Percentiles rank a stretch among this genome's conserved stretches.
Conservation (phyloP, 139 green algal genomes). For the Chlamydomonas asymmetrica region DNA sequence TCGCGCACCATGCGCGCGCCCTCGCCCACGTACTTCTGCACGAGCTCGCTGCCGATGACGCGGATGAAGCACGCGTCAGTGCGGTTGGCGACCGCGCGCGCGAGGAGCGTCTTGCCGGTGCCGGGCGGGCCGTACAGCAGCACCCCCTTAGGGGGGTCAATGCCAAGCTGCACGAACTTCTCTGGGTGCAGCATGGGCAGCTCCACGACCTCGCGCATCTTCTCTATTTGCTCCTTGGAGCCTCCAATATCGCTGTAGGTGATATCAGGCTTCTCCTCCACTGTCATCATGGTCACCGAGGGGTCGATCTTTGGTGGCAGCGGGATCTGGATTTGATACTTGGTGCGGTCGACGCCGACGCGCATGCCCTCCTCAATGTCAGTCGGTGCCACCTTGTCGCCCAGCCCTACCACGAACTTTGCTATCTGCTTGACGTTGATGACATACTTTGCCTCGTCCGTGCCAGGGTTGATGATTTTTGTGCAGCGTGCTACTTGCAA, state of each 20-base stretch:
- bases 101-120: conserved; percentile 97
- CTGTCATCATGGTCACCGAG: conserved; percentile 99
- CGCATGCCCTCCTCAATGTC: conserved; percentile 99
- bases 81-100: conserved; percentile 95
- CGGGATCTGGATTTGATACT: conserved; percentile 98
- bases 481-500: conserved; percentile 93
- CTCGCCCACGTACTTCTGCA: conserved; percentile 99
- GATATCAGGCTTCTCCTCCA: conserved; percentile 92
- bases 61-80: conserved; percentile 99
- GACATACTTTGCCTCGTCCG: conserved; percentile 98
- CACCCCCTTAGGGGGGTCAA: conserved; percentile 95
- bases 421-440: conserved; percentile 99
- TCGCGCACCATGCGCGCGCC: conserved; percentile 96
- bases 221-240: conserved; percentile 97
- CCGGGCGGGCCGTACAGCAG: conserved; percentile 45
- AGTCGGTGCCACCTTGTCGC: conserved; percentile 95
- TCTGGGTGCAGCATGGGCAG: conserved; percentile 97
- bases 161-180: conserved; percentile 97
- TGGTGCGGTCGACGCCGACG: conserved; percentile 96
- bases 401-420: conserved; percentile 99
- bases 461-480: conserved; percentile 99
- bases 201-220: conserved; percentile 97
- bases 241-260: conserved; percentile 91
- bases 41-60: conserved; percentile 97
- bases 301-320: conserved; percentile 98